Conservation (phyloP, 1,284 basidiomycete species). For the Pisolithus thermaeus region DNA sequence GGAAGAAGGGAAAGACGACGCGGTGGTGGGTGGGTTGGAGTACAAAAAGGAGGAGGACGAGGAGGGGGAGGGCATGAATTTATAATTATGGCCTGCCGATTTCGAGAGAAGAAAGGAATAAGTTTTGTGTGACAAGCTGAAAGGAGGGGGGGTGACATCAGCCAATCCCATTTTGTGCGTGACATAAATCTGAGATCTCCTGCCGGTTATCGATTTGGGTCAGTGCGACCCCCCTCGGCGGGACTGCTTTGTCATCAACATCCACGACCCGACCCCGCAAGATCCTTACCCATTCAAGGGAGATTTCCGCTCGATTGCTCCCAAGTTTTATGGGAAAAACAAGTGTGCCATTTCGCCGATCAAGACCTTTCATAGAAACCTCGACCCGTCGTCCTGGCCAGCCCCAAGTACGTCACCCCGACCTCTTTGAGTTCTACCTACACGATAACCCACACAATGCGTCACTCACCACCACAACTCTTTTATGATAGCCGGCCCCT, state of each 20-base stretch:
- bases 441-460: not conserved
- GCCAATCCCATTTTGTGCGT: constrained; percentile 9
- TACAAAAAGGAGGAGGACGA: not conserved
- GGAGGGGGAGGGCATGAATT: constrained; percentile 24
- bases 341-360: not conserved
- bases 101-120: constrained; percentile 27
- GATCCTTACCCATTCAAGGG: not conserved
- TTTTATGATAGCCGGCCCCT: not conserved
- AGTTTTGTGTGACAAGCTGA: constrained; percentile 10
- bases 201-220: not conserved
- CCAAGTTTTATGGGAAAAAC: not conserved
- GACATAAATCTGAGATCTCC: constrained; percentile 19
- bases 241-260: not conserved
- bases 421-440: not conserved
- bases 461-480: no score
- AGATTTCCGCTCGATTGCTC: not conserved
- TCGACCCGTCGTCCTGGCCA: not conserved
- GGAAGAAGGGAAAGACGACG: not conserved
- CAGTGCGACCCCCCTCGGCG: not conserved
- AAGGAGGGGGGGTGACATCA: constrained; percentile 29
- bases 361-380: not conserved
- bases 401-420: not conserved
- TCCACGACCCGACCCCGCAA: not conserved
- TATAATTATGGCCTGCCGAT: constrained; percentile 22
- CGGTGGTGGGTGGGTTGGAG: not conserved